phyloP scores from a whole-genome alignment of 805 yeast species.

The Candida berthetii region DNA sequence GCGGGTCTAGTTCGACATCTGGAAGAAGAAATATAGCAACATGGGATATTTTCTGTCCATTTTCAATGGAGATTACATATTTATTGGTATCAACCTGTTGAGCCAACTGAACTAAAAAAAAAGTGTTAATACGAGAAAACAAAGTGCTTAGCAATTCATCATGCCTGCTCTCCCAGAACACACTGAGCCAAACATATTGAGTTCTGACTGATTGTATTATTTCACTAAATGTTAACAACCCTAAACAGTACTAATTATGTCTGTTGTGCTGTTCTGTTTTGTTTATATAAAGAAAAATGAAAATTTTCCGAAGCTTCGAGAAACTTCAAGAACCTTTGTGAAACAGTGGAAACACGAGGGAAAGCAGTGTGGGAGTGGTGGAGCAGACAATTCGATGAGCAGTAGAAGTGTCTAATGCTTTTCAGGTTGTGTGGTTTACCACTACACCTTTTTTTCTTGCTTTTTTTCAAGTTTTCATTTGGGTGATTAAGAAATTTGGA shows the following conservation, averaged over 20 bases:
- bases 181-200: slow-evolving; percentile 63
- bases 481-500: slow-evolving; percentile 3
- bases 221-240: background rate
- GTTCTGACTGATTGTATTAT: no score
- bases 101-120: slow-evolving; percentile 32
- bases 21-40: slow-evolving; percentile 84
- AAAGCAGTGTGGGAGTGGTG: background rate
- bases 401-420: no score
- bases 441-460: no score
- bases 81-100: slow-evolving; percentile 65
- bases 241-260: background rate
- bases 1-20: slow-evolving; percentile 63
- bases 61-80: slow-evolving; percentile 55
- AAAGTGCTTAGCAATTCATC: background rate
- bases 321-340: background rate
- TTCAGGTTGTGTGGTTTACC: no score
- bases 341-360: background rate
- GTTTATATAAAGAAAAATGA: no score
- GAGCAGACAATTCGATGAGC: no score
- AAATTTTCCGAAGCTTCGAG: background rate
- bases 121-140: background rate
- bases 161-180: slow-evolving; percentile 65
- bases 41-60: slow-evolving; percentile 66
- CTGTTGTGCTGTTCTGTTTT: background rate
- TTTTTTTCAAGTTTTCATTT: no score